Base-by-base conservation (phyloP, 2,329 filamentous ascomycete genomes). In the Curvularia sp. region DNA sequence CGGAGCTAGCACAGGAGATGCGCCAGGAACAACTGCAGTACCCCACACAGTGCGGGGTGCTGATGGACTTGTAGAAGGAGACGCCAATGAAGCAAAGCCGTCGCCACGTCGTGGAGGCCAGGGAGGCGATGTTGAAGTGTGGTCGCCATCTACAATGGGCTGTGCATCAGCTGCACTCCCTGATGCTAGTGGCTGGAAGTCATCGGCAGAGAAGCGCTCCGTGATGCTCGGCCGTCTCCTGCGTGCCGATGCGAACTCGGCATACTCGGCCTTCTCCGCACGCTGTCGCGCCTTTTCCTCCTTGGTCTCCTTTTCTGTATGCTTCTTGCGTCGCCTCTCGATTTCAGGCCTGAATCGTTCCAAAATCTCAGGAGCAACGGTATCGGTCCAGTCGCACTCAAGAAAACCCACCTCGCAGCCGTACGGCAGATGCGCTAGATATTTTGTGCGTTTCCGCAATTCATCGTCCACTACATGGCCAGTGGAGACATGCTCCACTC, bases 361-460 rank as follows among this genome's bases (percentile, higher is more conserved):
- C n/a, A 97, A 81, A 3, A 91, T 85, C 50, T 91, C 89, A 0
- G 88, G 83, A 3, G 88, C 84, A 5, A 97, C 91, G 38, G 95
- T 91, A 65, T 96, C 93, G 3, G 91, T 93, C 93, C 93, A 97
- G 75, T 97, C 93, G 72, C 93, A 97, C 78, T 97, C 93, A 1
- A 97, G 78, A 69, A 97, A 97, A 65, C 85, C 92, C 42, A 97
- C 91, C 65, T 96, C 89, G 74, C 93, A 97, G n/a, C 93, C 93
- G 50, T 90, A 88, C 0, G 93, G 93, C 5, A 97, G 83, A 76
- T 97, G 93, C 0, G 87, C 87, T 3, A 97, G 84, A 65, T 97
- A 97, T 74, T 95, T 96, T 55, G 91, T 88, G 31, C 92, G 86
- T 73, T 90, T 93, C 47, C 93, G 87, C 53, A 97, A 77, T 15